phyloP scores from a whole-genome alignment of 2,329 filamentous ascomycete genomes.

The Monosporascus sp. region DNA sequence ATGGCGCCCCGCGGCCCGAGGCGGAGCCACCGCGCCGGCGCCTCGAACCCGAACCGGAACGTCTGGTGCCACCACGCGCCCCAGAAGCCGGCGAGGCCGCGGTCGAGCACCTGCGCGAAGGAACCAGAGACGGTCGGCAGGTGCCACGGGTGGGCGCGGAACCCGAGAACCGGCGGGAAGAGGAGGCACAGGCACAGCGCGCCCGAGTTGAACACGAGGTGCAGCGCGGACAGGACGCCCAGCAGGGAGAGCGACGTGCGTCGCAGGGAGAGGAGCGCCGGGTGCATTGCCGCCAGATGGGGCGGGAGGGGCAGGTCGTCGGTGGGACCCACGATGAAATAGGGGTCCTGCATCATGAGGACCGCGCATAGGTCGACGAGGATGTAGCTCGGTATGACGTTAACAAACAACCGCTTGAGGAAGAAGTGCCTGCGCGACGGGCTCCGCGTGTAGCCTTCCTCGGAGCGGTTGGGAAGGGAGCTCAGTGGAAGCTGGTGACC shows the following conservation, averaged over 20 bases:
- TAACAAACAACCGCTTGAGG: slow-evolving; percentile 34
- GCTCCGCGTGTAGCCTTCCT: slow-evolving; percentile 41
- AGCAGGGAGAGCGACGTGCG: slow-evolving; percentile 52
- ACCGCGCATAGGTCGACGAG: slow-evolving; percentile 65
- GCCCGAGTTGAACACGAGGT: slow-evolving; percentile 53
- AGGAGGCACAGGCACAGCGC: slow-evolving; percentile 52
- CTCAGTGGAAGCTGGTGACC: slow-evolving; percentile 30
- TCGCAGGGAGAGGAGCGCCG: slow-evolving; percentile 44
- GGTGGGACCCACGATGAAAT: slow-evolving; percentile 57
- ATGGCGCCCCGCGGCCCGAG: slow-evolving; percentile 30
- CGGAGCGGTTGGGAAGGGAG: slow-evolving; percentile 36
- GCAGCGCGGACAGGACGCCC: slow-evolving; percentile 56
- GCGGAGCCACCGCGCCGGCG: slow-evolving; percentile 48
- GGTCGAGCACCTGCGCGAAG: slow-evolving; percentile 51
- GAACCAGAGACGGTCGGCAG: slow-evolving; percentile 53
- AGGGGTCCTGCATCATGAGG: slow-evolving; percentile 69
- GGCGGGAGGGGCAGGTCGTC: slow-evolving; percentile 37
- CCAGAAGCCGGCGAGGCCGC: slow-evolving; percentile 79
- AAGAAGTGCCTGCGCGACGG: slow-evolving; percentile 41
- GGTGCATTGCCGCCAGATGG: slow-evolving; percentile 37
- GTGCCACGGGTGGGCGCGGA: slow-evolving; percentile 45
- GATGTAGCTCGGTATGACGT: slow-evolving; percentile 54
- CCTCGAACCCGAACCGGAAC: slow-evolving; percentile 68
- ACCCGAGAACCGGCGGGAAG: slow-evolving; percentile 46
- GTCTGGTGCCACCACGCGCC: slow-evolving; percentile 86